phyloP scores from a whole-genome alignment of 2,329 filamentous ascomycete genomes.

The Pestalotiopsis sp. region DNA sequence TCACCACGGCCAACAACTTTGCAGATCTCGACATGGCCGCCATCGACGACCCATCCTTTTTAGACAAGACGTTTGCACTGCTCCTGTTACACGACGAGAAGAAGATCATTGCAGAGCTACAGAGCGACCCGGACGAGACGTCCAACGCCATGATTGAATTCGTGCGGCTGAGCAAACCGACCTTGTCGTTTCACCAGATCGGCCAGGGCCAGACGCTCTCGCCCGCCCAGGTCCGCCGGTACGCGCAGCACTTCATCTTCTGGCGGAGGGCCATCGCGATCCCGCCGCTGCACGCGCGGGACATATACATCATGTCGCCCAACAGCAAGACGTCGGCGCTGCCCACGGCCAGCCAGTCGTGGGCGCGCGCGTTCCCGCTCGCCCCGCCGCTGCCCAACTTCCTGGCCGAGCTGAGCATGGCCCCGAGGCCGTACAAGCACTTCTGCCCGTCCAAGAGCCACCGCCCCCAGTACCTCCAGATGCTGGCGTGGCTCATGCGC shows the following conservation, averaged over 20 bases:
- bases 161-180: conserved; percentile 73
- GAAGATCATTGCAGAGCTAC: conserved; percentile 72
- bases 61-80: conserved; percentile 86
- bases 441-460: conserved; percentile 89
- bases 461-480: conserved; percentile 83
- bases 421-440: conserved; percentile 79
- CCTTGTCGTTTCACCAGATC: conserved; percentile 71
- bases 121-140: conserved; percentile 75
- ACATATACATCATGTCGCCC: conserved; percentile 89
- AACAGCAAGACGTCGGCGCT: conserved; percentile 81
- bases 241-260: conserved; percentile 92
- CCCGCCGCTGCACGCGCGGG: conserved; percentile 83
- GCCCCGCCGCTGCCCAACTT: conserved; percentile 84
- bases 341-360: conserved; percentile 68
- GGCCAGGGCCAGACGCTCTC: conserved; percentile 73
- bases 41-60: conserved; percentile 64
- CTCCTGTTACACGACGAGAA: conserved; percentile 83
- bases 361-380: conserved; percentile 79
- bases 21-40: conserved; percentile 62
- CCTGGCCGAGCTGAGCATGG: conserved; percentile 78
- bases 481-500: conserved; percentile 90
- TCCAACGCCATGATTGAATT: conserved; percentile 81
- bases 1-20: conserved; percentile 83
- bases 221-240: conserved; percentile 79
- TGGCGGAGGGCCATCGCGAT: conserved; percentile 94